Evolutionary conservation across 2,329 filamentous ascomycete species (phyloP), one percentile per base, ranked within the genome.

Genomic region (Fusarium continuum): DNA sequence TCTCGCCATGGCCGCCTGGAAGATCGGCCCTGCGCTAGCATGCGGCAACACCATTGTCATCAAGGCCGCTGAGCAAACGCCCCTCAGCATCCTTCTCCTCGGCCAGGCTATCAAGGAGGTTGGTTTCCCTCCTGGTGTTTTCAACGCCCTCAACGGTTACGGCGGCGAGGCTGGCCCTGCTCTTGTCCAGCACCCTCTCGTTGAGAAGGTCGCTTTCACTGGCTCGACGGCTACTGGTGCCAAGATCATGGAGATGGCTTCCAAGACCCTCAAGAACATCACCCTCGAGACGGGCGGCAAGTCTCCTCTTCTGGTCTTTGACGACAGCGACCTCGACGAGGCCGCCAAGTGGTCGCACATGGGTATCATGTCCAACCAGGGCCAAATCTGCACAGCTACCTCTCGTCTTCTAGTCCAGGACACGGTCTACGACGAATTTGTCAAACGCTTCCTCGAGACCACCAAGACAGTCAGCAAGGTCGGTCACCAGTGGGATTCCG

Each of bases 351-450:
- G 89, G 88, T 88, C 89, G 79, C 91, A 91, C 79, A 85, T 84
- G 67, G 85, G 84, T 55, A 86, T 87, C 74, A 86, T 84, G 79
- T 86, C 74, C 74, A 86, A 86, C 80, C 83, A 86, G 75, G 84
- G 84, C 64, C 84, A 87, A 72, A 81, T 79, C 77, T 87, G 84
- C 80, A 91, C 89, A 72, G 91, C 91, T 62, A 90, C 90, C 55
- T 92, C 90, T 55, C 88, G 91, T 71, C 83, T 95, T 73, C 92
- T 92, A 78, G 91, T 94, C 31, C 90, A 95, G 75, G 91, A 93
- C 70, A 82, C 82, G 55, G 89, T 95, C 77, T 93, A 94, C 81
- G 91, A 94, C 80, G 88, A 91, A 79, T 95, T 95, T 77, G 77
- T 95, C 44, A 81, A 83, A 72, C 83, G 85, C 44, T 94, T 94